Evolutionary conservation across 805 yeast species (phyloP).

Genomic region (Dipodascopsis tothii): DNA sequence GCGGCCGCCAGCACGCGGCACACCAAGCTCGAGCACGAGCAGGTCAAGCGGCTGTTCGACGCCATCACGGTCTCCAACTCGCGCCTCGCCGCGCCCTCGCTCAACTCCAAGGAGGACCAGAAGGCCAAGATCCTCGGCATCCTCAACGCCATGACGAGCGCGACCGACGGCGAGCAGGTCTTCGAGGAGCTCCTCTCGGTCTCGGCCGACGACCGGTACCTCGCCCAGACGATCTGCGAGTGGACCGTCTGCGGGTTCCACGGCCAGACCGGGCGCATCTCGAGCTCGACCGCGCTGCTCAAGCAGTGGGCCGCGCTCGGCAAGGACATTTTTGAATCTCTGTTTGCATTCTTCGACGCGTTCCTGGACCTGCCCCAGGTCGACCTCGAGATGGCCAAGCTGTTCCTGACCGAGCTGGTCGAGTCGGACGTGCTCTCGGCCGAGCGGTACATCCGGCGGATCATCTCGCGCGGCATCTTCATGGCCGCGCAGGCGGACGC

Average conservation of each 20-base stretch:
- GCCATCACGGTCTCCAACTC: conserved; percentile 5
- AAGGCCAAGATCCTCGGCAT: conserved; percentile 8
- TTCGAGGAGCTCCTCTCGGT: conserved; percentile 22
- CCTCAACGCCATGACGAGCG: conserved; percentile 19
- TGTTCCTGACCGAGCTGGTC: conserved; percentile 39
- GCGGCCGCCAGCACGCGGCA: conserved; percentile 21
- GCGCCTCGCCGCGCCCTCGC: conserved; percentile 23
- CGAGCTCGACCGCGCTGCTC: conserved; percentile 22
- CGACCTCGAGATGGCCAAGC: conserved; percentile 31
- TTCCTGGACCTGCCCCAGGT: conserved; percentile 24
- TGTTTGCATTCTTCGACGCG: conserved; percentile 25
- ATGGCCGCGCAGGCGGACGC: conserved; percentile 32
- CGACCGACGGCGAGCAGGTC: conserved; percentile 15
- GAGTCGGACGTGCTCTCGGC: conserved; percentile 46
- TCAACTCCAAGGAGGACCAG: conserved; percentile 5
- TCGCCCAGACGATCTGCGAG: conserved; percentile 24
- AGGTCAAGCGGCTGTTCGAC: neutral
- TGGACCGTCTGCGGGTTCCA: conserved; percentile 27
- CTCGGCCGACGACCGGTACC: conserved; percentile 14
- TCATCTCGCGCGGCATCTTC: conserved; percentile 80
- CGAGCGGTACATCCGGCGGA: conserved; percentile 64
- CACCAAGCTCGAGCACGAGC: conserved; percentile 27
- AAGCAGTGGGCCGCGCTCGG: conserved; percentile 14
- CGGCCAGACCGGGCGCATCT: conserved; percentile 21
- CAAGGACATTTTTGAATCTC: conserved; percentile 24